Evolutionary conservation across 352 stramenopile species (phyloP), one percentile per base, ranked within the genome.

Genomic region (Phytophthora pistaciae): DNA sequence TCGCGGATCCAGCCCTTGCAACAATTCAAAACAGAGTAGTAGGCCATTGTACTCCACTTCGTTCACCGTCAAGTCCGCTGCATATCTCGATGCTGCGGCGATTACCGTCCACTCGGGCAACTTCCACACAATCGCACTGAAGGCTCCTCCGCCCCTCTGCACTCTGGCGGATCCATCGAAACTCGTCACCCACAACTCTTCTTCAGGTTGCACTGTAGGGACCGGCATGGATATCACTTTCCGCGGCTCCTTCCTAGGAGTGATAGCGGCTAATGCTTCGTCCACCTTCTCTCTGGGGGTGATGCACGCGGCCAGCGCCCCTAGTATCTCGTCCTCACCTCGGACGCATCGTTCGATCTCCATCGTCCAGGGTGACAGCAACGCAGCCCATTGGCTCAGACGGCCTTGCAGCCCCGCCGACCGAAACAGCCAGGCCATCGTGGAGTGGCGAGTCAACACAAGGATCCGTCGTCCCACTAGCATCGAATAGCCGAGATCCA

Each of bases 141-240:
- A 75, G 0, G 57, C 44, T 0, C 72, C 60, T 40, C 52, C 27
- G 1, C 42, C 42, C 0, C 64, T 21, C 7, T 73, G 70, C 25
- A 63, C 31, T 2, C 42, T 38, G 11, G 65, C 60, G 0, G 67
- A 79, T 46, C 63, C 72, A 21, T 73, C 59, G 25, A 79, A 79
- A 11, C 62, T 70, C 0, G 70, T 52, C 0, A 73, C 63, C 0
- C 54, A 33, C 0, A 62, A 7, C 1, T 56, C 36, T 42, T 73
- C 65, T 3, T 60, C 50, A 1, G 9, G 18, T 31, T 29, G 10
- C 0, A 70, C 38, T 0, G 48, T 71, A 0, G 71, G 56, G 1
- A 56, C 23, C 3, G 54, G 46, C 16, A 6, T 42, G 5, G 29
- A 52, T 23, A 14, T 36, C 7, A 36, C 29, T 10, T 36, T 9